Evolutionary conservation across 1,284 basidiomycete species (phyloP), one percentile per base, ranked within the genome.

Genomic region (Lentinus polychrous): DNA sequence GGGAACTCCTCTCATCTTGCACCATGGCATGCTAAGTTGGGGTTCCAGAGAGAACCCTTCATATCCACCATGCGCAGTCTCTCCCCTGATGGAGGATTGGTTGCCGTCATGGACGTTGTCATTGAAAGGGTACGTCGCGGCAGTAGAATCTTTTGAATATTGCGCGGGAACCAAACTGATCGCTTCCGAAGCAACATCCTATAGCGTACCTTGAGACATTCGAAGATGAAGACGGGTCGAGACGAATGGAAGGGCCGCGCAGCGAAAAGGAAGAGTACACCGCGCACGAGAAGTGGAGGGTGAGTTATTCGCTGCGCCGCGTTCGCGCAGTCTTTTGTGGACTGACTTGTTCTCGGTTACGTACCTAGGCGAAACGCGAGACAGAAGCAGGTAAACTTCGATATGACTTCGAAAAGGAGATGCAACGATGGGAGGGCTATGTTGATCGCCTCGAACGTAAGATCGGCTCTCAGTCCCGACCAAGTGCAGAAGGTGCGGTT

Each of bases 1-100:
- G 93, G 90, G 1, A 99, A 99, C 65, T 88, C 88, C 0, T 84
- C 88, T 0, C 85, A 88, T 55, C 73, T 95, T 33, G 89, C 86
- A 1, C 77, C 79, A 0, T 99, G 95, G 95, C 81, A 97, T 60
- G 74, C 85, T 1, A 87, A 84, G 53, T 75, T 99, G 1, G 95
- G 95, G 2, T 90, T 91, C 57, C 74, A 77, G 48, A 64, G 61
- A 23, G 65, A 68, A 1, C 78, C 78, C 1, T 90, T 79, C 58
- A 71, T 92, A 23, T 79, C 91, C 0, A 87, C 86, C 1, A 65
- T 98, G 51, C 78, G 84, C 45, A 91, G 87, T 56, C 67, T 99
- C 42, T 84, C 83, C 0, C 65, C 81, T 0, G 91, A 95, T 55
- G 95, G 95, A 0, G 96, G 95, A 0, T 51, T 73, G 2, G 78